phyloP scores from a whole-genome alignment of 257 asterid species.

The Scutellaria galericulata region DNA sequence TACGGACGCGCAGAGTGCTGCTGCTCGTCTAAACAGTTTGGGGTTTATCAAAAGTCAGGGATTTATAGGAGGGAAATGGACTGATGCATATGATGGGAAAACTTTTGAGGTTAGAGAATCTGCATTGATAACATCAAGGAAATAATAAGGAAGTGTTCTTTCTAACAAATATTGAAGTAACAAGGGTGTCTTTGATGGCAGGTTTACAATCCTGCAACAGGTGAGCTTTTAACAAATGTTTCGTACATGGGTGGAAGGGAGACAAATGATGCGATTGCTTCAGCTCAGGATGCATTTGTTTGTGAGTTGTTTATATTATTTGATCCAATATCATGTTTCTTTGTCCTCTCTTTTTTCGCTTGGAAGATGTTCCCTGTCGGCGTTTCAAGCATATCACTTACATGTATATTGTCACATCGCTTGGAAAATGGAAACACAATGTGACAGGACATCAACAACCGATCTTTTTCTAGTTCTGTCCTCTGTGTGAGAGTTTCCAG shows the following conservation, averaged over 20 bases:
- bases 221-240: constrained; percentile 80
- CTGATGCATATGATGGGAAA: constrained; percentile 87
- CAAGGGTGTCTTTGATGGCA: constrained; percentile 34
- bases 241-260: constrained; percentile 89
- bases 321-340: constrained; percentile 6
- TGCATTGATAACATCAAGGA: not conserved
- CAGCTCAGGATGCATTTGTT: constrained; percentile 80
- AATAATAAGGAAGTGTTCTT: constrained; percentile 13
- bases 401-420: not conserved
- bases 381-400: constrained; percentile 1
- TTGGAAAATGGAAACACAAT: constrained; percentile 13
- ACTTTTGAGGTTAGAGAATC: constrained; percentile 68
- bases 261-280: constrained; percentile 90
- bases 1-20: constrained; percentile 61
- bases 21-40: constrained; percentile 66
- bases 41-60: constrained; percentile 86
- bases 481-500: not conserved
- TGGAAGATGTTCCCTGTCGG: not conserved
- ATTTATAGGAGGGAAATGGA: constrained; percentile 91
- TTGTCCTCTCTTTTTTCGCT: not conserved
- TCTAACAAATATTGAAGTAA: constrained; percentile 10
- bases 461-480: constrained; percentile 5
- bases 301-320: constrained; percentile 55
- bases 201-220: constrained; percentile 94
- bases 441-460: not conserved